Evolutionary conservation across 805 yeast genomes (phyloP), one percentile per base, ranked within the genome.

Genomic region (Yarrowia bubula): DNA sequence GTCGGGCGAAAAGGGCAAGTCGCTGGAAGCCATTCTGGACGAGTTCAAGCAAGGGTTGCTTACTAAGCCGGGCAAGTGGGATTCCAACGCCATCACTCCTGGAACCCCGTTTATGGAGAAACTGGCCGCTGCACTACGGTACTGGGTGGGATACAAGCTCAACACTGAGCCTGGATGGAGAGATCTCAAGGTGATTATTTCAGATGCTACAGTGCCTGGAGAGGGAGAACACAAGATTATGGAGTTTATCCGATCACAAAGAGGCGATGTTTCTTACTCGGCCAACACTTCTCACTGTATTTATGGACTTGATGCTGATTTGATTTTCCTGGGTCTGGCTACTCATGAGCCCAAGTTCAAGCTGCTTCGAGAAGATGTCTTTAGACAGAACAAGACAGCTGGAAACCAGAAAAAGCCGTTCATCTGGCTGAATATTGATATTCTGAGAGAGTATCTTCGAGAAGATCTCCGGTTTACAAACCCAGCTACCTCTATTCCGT

Each of bases 211-310:
- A 0, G 98, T 93, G 13, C 99, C 99, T 1, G 99, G 99, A 68
- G 99, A 95, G 81, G 99, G 99, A 74, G 99, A 95, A 76, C 99
- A 95, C 79, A 95, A 95, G 75, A 87, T 95, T 71, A 95, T 95
- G 99, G 92, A 89, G 71, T 95, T 92, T 74, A 89, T 95, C 66
- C 84, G 99, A 72, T 84, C 90, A 46, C 98, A 92, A 74, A 82
- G 98, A 70, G 83, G 88, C 44, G 95, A 89, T 70, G 90, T 96
- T 0, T 86, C 86, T 72, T 90, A 93, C 75, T 84, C 90, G 72
- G 97, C 98, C 63, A 93, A 95, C 74, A 92, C 97, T 1, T 82
- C 86, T n/a, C 99, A 95, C 76, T 90, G 96, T 75, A 92, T 95
- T 66, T 96, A 95, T 75, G 99, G 99, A 35, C 80, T 95, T 69